A percentile compares a stretch with the other conserved stretches of the same genome.
Conservation (phyloP, 2,329 filamentous ascomycete genomes). For the Cercospora sp. region DNA sequence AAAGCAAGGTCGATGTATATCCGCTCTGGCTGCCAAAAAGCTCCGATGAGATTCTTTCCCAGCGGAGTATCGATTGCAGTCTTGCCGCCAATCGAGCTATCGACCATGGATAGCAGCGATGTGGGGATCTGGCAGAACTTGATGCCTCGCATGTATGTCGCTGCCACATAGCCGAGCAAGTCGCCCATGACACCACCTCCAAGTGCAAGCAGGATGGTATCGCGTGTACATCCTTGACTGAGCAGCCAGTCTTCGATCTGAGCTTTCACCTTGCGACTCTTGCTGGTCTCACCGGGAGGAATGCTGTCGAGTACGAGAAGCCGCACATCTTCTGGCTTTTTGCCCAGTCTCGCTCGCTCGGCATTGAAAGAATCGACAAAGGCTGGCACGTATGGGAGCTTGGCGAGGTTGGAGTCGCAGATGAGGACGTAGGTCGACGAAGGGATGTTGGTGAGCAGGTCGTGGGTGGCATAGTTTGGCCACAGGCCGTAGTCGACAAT, state of each 20-base stretch:
- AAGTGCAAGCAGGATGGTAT: slow-evolving; percentile 91
- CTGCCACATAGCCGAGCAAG: slow-evolving; percentile 95
- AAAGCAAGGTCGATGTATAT: slow-evolving; percentile 95
- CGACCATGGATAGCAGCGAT: slow-evolving; percentile 92
- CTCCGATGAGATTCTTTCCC: slow-evolving; percentile 92
- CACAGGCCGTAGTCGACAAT: slow-evolving; percentile 90
- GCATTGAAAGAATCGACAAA: slow-evolving; percentile 68
- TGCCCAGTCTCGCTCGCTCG: slow-evolving; percentile 40
- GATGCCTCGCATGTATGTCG: slow-evolving; percentile 97
- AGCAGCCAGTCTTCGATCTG: slow-evolving; percentile 98
- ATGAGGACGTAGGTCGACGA: slow-evolving; percentile 95
- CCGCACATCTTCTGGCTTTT: slow-evolving; percentile 54
- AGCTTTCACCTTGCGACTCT: slow-evolving; percentile 88
- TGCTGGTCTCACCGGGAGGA: slow-evolving; percentile 88
- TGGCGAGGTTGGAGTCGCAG: slow-evolving; percentile 88
- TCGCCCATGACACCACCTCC: slow-evolving; percentile 97
- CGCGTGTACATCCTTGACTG: slow-evolving; percentile 84
- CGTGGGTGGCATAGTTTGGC: slow-evolving; percentile 75
- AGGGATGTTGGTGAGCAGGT: slow-evolving; percentile 72
- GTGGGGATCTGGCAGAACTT: slow-evolving; percentile 96
- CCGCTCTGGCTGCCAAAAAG: slow-evolving; percentile 93
- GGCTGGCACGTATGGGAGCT: slow-evolving; percentile 69
- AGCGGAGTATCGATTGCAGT: slow-evolving; percentile 95
- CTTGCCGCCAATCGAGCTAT: slow-evolving; percentile 97
- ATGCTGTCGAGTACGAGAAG: slow-evolving; percentile 86